Percentiles rank a stretch among this genome's conserved stretches.
phyloP scores from a whole-genome alignment of 2,329 filamentous ascomycete species.

The Periconia sp. region DNA sequence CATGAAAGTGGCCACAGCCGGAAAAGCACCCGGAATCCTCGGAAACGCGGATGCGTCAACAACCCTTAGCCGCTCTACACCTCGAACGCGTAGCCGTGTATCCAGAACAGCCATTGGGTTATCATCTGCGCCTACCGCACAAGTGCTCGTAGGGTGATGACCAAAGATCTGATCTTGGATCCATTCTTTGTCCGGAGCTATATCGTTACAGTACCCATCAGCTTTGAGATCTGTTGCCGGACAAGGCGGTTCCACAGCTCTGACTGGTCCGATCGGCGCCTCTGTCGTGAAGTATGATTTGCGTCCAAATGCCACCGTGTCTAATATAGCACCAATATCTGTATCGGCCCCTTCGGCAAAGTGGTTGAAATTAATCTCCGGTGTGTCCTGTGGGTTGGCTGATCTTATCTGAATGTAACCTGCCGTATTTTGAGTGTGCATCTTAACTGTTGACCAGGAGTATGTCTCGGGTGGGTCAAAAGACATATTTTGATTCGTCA shows the following conservation, averaged over 20 bases:
- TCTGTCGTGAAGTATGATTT: constrained; percentile 61
- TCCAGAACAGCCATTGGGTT: constrained; percentile 43
- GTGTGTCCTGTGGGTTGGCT: constrained; percentile 65
- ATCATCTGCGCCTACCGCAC: constrained; percentile 28
- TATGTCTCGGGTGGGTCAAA: constrained; percentile 19
- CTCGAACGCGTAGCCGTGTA: constrained; percentile 45
- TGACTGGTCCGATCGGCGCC: constrained; percentile 43
- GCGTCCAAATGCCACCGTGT: constrained; percentile 62
- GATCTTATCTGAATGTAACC: constrained; percentile 66
- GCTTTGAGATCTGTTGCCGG: constrained; percentile 41
- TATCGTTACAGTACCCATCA: constrained; percentile 24
- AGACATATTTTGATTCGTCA: constrained; percentile 50
- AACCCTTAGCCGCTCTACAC: constrained; percentile 58
- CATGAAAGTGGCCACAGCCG: constrained; percentile 56
- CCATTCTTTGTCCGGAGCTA: constrained; percentile 22
- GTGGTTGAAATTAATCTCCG: constrained; percentile 55
- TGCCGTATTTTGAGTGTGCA: constrained; percentile 64
- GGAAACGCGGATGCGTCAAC: constrained; percentile 34
- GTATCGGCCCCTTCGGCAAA: constrained; percentile 59
- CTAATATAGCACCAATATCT: constrained; percentile 56
- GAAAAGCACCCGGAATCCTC: constrained; percentile 56
- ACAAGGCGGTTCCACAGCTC: constrained; percentile 47
- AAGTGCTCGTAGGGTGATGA: constrained; percentile 24
- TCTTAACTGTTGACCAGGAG: constrained; percentile 62
- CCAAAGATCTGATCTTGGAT: constrained; percentile 25